A percentile compares a stretch with the other conserved stretches of the same genome.
phyloP scores from a whole-genome alignment of 2,329 filamentous ascomycete species.

The Calonectria henricotiae region DNA sequence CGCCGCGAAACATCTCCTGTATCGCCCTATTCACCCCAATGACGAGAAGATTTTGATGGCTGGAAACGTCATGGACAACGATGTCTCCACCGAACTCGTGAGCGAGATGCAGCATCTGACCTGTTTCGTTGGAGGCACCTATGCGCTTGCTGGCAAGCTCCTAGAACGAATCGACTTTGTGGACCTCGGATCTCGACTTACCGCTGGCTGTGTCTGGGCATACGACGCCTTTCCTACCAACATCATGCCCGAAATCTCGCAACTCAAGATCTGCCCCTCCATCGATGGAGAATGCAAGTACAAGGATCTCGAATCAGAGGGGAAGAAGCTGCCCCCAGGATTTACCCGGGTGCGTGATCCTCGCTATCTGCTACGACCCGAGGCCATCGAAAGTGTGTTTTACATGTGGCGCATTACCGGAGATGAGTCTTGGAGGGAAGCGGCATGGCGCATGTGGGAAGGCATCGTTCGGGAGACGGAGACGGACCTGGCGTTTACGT shows the following conservation, averaged over 20 bases:
- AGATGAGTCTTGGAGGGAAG: slow-evolving; percentile 62
- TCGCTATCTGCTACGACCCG: slow-evolving; percentile 64
- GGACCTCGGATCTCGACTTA: slow-evolving; percentile 64
- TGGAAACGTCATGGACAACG: slow-evolving; percentile 59
- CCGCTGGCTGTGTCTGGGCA: slow-evolving; percentile 71
- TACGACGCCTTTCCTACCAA: slow-evolving; percentile 67
- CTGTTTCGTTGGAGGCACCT: slow-evolving; percentile 82
- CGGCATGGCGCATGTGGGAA: slow-evolving; percentile 68
- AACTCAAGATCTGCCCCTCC: slow-evolving; percentile 58
- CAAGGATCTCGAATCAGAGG: slow-evolving; percentile 49
- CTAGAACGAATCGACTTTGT: slow-evolving; percentile 68
- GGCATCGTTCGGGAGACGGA: slow-evolving; percentile 61
- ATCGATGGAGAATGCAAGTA: slow-evolving; percentile 59
- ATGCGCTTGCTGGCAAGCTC: slow-evolving; percentile 77
- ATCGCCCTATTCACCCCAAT: slow-evolving; percentile 76
- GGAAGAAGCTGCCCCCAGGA: slow-evolving; percentile 64
- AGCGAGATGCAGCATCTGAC: slow-evolving; percentile 72
- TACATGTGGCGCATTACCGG: slow-evolving; percentile 69
- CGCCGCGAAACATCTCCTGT: slow-evolving; percentile 76
- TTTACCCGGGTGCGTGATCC: slow-evolving; percentile 70
- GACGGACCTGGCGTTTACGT: slow-evolving; percentile 63
- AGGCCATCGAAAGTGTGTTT: slow-evolving; percentile 70
- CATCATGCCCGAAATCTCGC: slow-evolving; percentile 70
- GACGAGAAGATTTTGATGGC: slow-evolving; percentile 75
- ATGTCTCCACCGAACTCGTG: slow-evolving; percentile 52